Evolutionary conservation across 129 eudicot species (phyloP), one percentile per base, ranked within the genome.

Genomic region (Helianthus tuberosus): DNA sequence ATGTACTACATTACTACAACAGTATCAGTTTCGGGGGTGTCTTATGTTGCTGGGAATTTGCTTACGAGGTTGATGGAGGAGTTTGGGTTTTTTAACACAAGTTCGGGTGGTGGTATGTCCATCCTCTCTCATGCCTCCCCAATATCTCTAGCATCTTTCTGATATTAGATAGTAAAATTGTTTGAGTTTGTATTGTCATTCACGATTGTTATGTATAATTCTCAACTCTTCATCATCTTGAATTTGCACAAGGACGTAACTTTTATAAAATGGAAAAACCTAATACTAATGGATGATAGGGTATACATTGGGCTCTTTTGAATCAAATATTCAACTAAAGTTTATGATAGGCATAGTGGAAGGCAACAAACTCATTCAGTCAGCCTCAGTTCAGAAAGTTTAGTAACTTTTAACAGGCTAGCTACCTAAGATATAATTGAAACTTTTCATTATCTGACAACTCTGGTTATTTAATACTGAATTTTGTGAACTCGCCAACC

Each of bases 11-110:
- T 79, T 13, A 51, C 64, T 23, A 11, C 8, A 23, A 77, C 84
- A 16, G 25, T 79, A 15, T 51, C 76, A 50, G 86, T 44, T n/a
- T 86, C 96, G 1, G 91, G 89, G 35, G 87, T 84, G 53, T 78
- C 84, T 44, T 91, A 80, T 52, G 88, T 71, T 11, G 85, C 49
- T 1, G 96, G 97, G 15, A 83, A 86, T 32, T 68, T 84, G 1
- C 11, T 76, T 67, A 71, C 82, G 36, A 65, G 52, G 57, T 71
- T 88, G 47, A 27, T 88, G 61, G 80, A 76, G 29, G 76, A 80
- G 52, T 64, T 77, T 29, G 89, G 89, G 14, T 77, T 82, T 87
- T 87, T 83, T 20, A 76, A 76, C 55, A 12, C 73, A 3, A 41
- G 43, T 46, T 50, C 68, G 23, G 55, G 77, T 8, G 72, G 53